Percentiles rank a stretch among this genome's conserved stretches.
These are phyloP conservation scores for Teunomyces cretensis DNA, from an alignment of 805 yeast species.

Conservation along the genomic window DNA sequence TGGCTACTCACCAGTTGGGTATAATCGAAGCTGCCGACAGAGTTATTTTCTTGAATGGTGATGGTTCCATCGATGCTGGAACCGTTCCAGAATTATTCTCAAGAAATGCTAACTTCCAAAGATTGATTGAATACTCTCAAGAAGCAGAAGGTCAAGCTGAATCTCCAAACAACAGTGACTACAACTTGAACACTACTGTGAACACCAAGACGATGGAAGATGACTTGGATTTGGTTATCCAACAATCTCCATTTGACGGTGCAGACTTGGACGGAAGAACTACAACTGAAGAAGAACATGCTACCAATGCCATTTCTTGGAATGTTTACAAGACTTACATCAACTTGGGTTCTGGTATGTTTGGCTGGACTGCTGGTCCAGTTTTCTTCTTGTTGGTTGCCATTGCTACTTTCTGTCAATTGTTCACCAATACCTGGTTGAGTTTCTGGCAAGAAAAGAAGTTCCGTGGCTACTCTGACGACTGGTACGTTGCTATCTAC, in stretches of 20 bases:
- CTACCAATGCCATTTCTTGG: constrained; percentile 41
- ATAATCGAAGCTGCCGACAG: constrained; percentile 39
- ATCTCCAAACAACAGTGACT: constrained; percentile 14
- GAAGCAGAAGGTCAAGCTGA: constrained; percentile 27
- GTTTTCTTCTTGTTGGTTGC: constrained; percentile 31
- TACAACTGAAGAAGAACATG: constrained; percentile 35
- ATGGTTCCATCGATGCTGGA: constrained; percentile 43
- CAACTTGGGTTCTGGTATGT: constrained; percentile 36
- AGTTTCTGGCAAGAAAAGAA: constrained; percentile 41
- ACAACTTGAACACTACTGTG: constrained; percentile 6
- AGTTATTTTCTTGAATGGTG: constrained; percentile 39
- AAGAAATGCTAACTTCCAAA: constrained; percentile 47
- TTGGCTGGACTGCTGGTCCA: constrained; percentile 34
- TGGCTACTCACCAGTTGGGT: constrained; percentile 46
- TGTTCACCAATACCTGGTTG: constrained; percentile 47
- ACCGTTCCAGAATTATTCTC: constrained; percentile 26
- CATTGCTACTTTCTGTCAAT: constrained; percentile 39
- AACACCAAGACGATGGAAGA: neutral
- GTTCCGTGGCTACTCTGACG: constrained; percentile 26
- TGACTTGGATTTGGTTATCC: constrained; percentile 3
- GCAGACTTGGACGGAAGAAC: constrained; percentile 26
- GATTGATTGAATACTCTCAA: constrained; percentile 48
- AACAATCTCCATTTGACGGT: constrained; percentile 2
- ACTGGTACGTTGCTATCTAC: constrained; percentile 35
- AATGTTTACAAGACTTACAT: constrained; percentile 38